Conservation (phyloP, 2,329 filamentous ascomycete species). For the Colletotrichum musae region DNA sequence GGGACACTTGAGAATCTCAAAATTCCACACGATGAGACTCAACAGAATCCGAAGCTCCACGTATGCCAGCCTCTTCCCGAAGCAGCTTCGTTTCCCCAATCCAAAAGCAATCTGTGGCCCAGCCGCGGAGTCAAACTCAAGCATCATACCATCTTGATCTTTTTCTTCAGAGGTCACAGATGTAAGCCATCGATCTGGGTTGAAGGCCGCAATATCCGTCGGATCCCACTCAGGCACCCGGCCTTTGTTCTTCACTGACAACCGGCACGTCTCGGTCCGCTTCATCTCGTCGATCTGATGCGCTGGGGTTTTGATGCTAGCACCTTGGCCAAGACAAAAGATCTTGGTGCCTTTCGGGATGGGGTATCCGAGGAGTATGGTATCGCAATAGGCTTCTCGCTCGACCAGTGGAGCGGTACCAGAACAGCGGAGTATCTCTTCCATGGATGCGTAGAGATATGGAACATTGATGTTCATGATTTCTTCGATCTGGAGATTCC, state of each 20-base stretch:
- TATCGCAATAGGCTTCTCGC: constrained; percentile 46
- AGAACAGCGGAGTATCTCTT: constrained; percentile 48
- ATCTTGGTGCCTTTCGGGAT: constrained; percentile 49
- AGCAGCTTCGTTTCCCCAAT: constrained; percentile 54
- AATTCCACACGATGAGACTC: constrained; percentile 56
- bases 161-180: not conserved
- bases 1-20: constrained; percentile 41
- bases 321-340: constrained; percentile 45
- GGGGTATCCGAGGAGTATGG: constrained; percentile 43
- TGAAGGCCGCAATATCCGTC: constrained; percentile 14
- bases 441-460: constrained; percentile 49
- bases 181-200: constrained; percentile 24
- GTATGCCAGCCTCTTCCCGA: constrained; percentile 53
- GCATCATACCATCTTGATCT: constrained; percentile 35
- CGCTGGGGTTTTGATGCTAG: constrained; percentile 47
- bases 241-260: constrained; percentile 43
- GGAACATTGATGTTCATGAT: constrained; percentile 42
- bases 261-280: constrained; percentile 41
- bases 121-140: constrained; percentile 50
- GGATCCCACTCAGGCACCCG: constrained; percentile 22
- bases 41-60: constrained; percentile 52
- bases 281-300: constrained; percentile 46
- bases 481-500: constrained; percentile 43
- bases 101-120: constrained; percentile 55
- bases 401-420: constrained; percentile 44